Base-by-base conservation (phyloP, 78 protist species). In the Dictyostelium intermedium region DNA sequence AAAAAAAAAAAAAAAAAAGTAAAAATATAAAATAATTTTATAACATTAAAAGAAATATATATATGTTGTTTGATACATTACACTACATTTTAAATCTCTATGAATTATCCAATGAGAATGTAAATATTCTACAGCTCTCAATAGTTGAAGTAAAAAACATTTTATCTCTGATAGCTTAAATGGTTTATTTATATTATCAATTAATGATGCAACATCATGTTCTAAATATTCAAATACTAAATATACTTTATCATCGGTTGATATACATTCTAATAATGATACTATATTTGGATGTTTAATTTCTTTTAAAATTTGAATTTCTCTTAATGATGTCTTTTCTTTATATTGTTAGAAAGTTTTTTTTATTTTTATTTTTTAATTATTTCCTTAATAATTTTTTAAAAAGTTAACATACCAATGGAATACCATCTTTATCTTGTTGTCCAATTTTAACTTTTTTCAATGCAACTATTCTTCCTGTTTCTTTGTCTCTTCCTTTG, bases 191-290 rank as follows among this genome's bases (percentile, higher is more conserved):
- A 78, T 47, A 30, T 11, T 13, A 60, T 63, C 87, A 10, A 95
- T 96, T 83, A 72, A 82, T 82, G 80, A 84, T 84, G 98, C 98
- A 82, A 99, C 63, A 39, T 99, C 99, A 91, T 97, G 84, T 66
- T 98, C 99, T 23, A 97, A 35, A 83, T 84, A 99, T 92, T 99
- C 99, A 81, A 99, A 99, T 25, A 99, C 99, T 18, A 99, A 83
- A n/a, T 97, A 95, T 23, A 99, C 97, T 96, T 96, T 97, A 78
- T 92, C 47, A 95, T 43, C 35, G 43, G 69, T 63, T 9, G 86
- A 82, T 20, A 78, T 69, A 23, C 80, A 85, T 47, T 74, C 95
- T 8, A 73, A 14, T 41, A 69, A n/a, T 20, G 61, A 14, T 72
- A 99, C 99, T 27, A 99, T 92, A 92, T 99, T 99, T 6, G 93